Percentiles rank a stretch among this genome's conserved stretches.
Conservation (phyloP, 106 monocot genomes). For the Alisma plantagoaquatica region DNA sequence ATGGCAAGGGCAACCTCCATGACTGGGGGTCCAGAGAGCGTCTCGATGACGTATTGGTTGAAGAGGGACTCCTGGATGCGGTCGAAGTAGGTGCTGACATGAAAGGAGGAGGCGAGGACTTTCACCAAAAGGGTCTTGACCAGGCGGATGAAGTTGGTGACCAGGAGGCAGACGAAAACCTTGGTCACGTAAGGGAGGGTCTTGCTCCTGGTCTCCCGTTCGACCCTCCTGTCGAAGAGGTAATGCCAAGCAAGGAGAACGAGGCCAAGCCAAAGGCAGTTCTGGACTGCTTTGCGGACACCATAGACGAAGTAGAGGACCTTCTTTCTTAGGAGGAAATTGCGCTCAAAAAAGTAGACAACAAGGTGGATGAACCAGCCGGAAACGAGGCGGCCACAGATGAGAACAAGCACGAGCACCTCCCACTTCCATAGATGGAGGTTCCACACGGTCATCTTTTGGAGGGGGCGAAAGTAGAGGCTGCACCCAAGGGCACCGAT, state of each 20-base stretch:
- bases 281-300: slow-evolving; percentile 56
- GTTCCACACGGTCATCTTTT: slow-evolving; percentile 25
- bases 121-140: slow-evolving; percentile 73
- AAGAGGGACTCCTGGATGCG: slow-evolving; percentile 80
- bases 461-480: slow-evolving; percentile 27
- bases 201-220: slow-evolving; percentile 18
- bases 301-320: slow-evolving; percentile 92
- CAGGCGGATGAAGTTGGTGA: slow-evolving; percentile 54
- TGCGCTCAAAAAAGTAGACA: slow-evolving; percentile 67
- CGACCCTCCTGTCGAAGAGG: slow-evolving; percentile 46
- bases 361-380: slow-evolving; percentile 60
- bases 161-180: slow-evolving; percentile 51
- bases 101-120: slow-evolving; percentile 77
- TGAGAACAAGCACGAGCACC: slow-evolving; percentile 49
- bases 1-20: slow-evolving; percentile 24
- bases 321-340: slow-evolving; percentile 55
- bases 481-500: slow-evolving; percentile 34
- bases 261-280: slow-evolving; percentile 71
- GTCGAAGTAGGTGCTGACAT: slow-evolving; percentile 86
- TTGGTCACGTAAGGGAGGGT: slow-evolving; percentile 49
- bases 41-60: slow-evolving; percentile 86
- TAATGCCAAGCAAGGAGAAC: slow-evolving; percentile 61
- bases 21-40: slow-evolving; percentile 67
- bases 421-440: slow-evolving; percentile 82
- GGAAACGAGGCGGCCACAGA: slow-evolving; percentile 62